Evolutionary conservation across 2,329 filamentous ascomycete species (phyloP).

Genomic region (Epichloe baconii): DNA sequence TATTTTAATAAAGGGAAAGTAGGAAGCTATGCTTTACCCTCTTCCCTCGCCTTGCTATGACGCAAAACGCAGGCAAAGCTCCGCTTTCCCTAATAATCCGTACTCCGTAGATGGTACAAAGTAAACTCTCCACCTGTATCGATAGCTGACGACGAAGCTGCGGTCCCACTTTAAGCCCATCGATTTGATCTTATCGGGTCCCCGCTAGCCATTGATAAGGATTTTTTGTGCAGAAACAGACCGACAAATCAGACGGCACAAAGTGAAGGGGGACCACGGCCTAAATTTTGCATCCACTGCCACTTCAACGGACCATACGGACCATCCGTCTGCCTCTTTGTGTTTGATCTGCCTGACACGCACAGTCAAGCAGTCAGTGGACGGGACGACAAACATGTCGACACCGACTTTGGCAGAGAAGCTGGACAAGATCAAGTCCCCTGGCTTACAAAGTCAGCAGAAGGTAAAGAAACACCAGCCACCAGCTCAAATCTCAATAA

Average conservation of each 20-base stretch:
- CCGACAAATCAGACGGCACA: background rate
- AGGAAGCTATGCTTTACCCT: too few species aligned
- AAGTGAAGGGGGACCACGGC: background rate
- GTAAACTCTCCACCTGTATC: too few species aligned
- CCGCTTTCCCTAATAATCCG: too few species aligned
- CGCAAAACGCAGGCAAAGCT: too few species aligned
- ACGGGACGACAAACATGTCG: constrained; percentile 19
- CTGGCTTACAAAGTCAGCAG: constrained; percentile 89
- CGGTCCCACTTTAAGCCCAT: background rate
- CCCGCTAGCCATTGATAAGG: constrained; percentile 11
- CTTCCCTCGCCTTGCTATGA: too few species aligned
- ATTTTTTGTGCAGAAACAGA: constrained; percentile 7
- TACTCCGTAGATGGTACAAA: too few species aligned
- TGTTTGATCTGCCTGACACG: background rate
- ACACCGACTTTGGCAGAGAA: constrained; percentile 62
- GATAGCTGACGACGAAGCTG: too few species aligned
- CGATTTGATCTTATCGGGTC: constrained; percentile 8
- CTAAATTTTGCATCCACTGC: constrained; percentile 4
- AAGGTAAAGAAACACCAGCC: constrained; percentile 48
- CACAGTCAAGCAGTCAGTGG: background rate
- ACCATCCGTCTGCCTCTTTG: background rate
- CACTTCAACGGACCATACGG: background rate
- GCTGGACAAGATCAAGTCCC: constrained; percentile 93
- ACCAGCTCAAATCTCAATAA: background rate
- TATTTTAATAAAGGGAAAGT: too few species aligned